Conservation (phyloP, 2,329 filamentous ascomycete species). For the Pseudogymnoascus verrucosus region DNA sequence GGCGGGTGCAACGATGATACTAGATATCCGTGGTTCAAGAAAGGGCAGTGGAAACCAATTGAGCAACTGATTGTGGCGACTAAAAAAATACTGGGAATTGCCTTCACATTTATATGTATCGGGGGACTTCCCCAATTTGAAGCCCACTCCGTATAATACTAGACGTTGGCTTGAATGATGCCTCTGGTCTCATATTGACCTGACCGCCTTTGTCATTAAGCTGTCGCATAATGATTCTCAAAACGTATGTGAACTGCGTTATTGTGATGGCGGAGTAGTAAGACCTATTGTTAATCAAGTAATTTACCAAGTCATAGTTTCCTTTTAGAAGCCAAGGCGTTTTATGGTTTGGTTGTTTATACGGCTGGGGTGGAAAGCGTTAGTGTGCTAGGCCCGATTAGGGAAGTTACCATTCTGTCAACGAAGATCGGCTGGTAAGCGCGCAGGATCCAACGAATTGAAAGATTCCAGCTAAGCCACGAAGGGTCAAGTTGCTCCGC, state of each 20-base stretch:
- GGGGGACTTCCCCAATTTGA: not conserved
- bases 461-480: not conserved
- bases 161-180: not conserved
- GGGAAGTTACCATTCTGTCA: constrained; percentile 1
- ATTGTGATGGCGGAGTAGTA: not conserved
- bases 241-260: not conserved
- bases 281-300: not conserved
- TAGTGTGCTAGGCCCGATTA: not conserved
- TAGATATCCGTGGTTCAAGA: not conserved
- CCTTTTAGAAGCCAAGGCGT: not conserved
- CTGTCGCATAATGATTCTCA: not conserved
- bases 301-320: not conserved
- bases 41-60: not conserved
- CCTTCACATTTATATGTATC: not conserved
- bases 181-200: not conserved
- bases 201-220: not conserved
- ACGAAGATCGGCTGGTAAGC: not conserved
- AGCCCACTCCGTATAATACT: not conserved
- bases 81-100: not conserved
- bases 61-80: not conserved
- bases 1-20: no score
- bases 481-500: not conserved
- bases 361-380: not conserved
- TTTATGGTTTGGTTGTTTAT: not conserved
- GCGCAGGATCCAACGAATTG: not conserved